These are phyloP conservation scores for Fusarium floridanum DNA, from an alignment of 2,329 filamentous ascomycete species.

Conservation along the genomic window DNA sequence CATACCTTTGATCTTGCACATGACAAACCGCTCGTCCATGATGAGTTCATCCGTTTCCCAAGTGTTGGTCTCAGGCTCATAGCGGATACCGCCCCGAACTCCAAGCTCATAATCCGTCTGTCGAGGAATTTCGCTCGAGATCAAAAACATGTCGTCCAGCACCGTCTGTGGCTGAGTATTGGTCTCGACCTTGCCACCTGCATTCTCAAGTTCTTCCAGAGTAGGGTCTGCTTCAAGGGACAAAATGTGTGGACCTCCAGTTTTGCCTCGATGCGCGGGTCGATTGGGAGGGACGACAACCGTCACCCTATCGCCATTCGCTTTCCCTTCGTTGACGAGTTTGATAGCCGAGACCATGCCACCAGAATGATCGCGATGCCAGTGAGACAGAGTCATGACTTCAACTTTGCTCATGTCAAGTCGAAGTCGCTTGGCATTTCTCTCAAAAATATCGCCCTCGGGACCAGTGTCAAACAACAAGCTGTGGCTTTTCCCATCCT, in stretches of 20 bases:
- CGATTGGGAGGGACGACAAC: constrained; percentile 66
- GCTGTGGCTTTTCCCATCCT: constrained; percentile 55
- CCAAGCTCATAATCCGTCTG: constrained; percentile 63
- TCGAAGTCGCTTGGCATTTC: constrained; percentile 57
- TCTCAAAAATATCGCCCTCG: constrained; percentile 63
- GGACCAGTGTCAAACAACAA: constrained; percentile 62
- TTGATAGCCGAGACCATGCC: constrained; percentile 63
- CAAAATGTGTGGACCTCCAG: constrained; percentile 53
- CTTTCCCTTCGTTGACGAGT: constrained; percentile 58
- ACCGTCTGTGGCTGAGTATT: constrained; percentile 57
- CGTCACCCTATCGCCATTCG: constrained; percentile 47
- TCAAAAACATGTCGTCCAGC: constrained; percentile 63
- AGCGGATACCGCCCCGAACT: constrained; percentile 59
- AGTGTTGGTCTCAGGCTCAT: constrained; percentile 51
- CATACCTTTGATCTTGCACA: constrained; percentile 64
- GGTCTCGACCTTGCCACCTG: constrained; percentile 49
- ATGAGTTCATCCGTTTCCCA: constrained; percentile 65
- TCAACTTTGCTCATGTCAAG: constrained; percentile 51
- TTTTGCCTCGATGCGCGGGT: constrained; percentile 47
- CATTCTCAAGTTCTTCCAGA: constrained; percentile 58
- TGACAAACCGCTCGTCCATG: constrained; percentile 65
- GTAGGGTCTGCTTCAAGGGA: constrained; percentile 66
- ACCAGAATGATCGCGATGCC: constrained; percentile 68
- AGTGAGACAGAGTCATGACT: constrained; percentile 63
- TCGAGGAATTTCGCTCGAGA: constrained; percentile 67